Evolutionary conservation across 1,284 basidiomycete genomes (phyloP).

Genomic region (Malassezia sp.): DNA sequence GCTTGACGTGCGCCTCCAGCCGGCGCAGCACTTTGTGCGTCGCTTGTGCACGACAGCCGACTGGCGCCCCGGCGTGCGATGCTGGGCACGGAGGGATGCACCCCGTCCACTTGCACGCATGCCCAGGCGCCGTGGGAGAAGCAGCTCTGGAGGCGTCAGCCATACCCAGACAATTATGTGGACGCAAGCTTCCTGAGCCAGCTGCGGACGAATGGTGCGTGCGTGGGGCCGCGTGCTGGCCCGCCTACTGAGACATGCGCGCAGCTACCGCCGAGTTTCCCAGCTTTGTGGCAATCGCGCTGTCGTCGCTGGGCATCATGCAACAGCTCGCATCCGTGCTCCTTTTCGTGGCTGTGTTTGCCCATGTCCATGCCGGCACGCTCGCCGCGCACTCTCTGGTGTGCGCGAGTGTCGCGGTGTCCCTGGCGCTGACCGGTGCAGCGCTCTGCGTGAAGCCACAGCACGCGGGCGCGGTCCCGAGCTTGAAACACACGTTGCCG

Average conservation of each 20-base stretch:
- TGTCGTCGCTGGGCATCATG: slow-evolving; percentile 48
- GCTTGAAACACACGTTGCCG: slow-evolving; percentile 3
- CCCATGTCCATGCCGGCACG: slow-evolving; percentile 20
- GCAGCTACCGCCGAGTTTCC: slow-evolving; percentile 25
- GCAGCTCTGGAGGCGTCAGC: slow-evolving; percentile 69
- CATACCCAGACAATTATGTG: slow-evolving; percentile 74
- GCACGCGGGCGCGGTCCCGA: neutral
- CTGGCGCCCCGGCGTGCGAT: too few relatives aligned
- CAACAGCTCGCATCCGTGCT: slow-evolving; percentile 21
- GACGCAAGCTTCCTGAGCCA: slow-evolving; percentile 66
- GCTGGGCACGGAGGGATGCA: too few relatives aligned
- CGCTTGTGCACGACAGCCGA: too few relatives aligned
- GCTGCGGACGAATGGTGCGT: slow-evolving; percentile 47
- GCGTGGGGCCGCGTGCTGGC: too few relatives aligned
- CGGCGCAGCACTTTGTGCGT: too few relatives aligned
- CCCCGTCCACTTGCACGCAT: too few relatives aligned
- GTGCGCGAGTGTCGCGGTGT: neutral
- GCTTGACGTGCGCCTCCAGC: too few relatives aligned
- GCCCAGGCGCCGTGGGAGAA: slow-evolving; percentile 56
- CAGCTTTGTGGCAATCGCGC: slow-evolving; percentile 65
- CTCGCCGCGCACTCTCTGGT: slow-evolving; percentile 12
- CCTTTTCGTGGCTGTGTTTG: slow-evolving; percentile 25
- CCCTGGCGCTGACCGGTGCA: neutral
- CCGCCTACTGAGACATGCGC: neutral
- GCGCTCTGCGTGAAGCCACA: neutral